Conservation (phyloP, 2,329 filamentous ascomycete species). For the Passalora sequoiae region DNA sequence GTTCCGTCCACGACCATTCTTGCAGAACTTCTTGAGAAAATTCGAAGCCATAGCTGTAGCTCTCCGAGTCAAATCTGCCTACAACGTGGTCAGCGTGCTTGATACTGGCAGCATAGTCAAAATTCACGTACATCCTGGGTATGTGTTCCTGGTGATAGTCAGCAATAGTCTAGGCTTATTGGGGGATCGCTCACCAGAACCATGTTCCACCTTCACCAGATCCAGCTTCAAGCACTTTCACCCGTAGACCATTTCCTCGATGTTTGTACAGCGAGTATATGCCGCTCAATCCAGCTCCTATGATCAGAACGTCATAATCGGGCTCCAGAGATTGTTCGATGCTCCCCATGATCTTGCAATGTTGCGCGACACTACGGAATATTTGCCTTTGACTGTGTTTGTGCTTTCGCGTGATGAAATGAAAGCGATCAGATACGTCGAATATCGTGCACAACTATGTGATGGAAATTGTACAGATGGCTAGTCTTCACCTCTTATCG, state of each 20-base stretch:
- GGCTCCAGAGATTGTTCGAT: neutral
- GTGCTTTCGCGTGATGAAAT: too few species aligned
- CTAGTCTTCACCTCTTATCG: too few species aligned
- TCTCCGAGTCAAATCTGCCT: slow-evolving; percentile 15
- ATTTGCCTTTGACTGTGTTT: too few species aligned
- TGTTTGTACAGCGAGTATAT: slow-evolving; percentile 39
- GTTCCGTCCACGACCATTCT: slow-evolving; percentile 33
- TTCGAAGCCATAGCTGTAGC: slow-evolving; percentile 25
- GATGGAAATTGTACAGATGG: too few species aligned
- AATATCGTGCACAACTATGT: too few species aligned
- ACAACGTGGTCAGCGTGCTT: too few species aligned
- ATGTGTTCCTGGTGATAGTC: slow-evolving; percentile 39
- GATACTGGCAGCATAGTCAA: too few species aligned
- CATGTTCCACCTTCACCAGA: slow-evolving; percentile 31
- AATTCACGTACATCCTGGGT: slow-evolving; percentile 29
- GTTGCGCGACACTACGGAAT: too few species aligned
- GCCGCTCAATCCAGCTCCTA: slow-evolving; percentile 40
- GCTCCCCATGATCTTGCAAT: too few species aligned
- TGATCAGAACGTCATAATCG: slow-evolving; percentile 23
- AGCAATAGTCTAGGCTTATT: slow-evolving; percentile 26
- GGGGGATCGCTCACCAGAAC: slow-evolving; percentile 28
- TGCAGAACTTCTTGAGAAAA: slow-evolving; percentile 30
- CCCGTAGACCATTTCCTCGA: slow-evolving; percentile 30
- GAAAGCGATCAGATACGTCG: too few species aligned
- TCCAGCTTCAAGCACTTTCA: slow-evolving; percentile 28